A percentile compares a stretch with the other conserved stretches of the same genome.
phyloP scores from a whole-genome alignment of 371 early-diverging fungal genomes.

The Actinomortierella wolfii region DNA sequence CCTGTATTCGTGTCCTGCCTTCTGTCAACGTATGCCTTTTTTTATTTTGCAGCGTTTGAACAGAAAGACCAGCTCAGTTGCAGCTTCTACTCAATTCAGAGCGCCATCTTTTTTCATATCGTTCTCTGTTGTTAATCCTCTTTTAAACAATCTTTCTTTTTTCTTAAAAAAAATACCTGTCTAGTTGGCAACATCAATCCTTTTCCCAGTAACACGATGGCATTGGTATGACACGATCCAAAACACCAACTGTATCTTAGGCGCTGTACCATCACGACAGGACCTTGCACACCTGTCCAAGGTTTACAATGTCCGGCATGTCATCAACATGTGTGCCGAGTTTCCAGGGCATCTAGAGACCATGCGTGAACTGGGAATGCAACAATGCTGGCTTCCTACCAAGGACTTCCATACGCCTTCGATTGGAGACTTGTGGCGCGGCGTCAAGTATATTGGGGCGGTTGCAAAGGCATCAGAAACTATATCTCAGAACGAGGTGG shows the following conservation, averaged over 20 bases:
- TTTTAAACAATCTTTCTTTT: background rate
- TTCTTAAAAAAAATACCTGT: background rate
- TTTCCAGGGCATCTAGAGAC: slow-evolving; percentile 24
- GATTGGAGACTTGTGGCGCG: slow-evolving; percentile 21
- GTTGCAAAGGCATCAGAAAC: background rate
- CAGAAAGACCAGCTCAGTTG: too few relatives aligned
- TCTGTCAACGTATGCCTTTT: too few relatives aligned
- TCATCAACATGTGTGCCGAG: slow-evolving; percentile 44
- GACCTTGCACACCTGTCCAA: slow-evolving; percentile 10
- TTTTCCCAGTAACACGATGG: slow-evolving; percentile 30
- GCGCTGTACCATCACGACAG: slow-evolving; percentile 30
- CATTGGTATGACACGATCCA: slow-evolving; percentile 31
- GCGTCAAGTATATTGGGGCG: slow-evolving; percentile 20
- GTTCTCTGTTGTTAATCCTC: background rate
- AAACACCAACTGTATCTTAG: slow-evolving; percentile 18
- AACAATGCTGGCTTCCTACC: slow-evolving; percentile 38
- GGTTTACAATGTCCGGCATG: slow-evolving; percentile 7
- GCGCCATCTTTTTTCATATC: background rate
- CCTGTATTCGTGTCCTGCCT: background rate
- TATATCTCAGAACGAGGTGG: too few relatives aligned
- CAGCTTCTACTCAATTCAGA: background rate
- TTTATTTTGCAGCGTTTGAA: too few relatives aligned
- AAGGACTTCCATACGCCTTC: slow-evolving; percentile 30
- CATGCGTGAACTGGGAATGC: slow-evolving; percentile 18
- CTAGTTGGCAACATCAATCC: slow-evolving; percentile 32